Percentiles rank a stretch among this genome's conserved stretches.
Conservation (phyloP, 2,329 filamentous ascomycete genomes). For the Botrytis porri region DNA sequence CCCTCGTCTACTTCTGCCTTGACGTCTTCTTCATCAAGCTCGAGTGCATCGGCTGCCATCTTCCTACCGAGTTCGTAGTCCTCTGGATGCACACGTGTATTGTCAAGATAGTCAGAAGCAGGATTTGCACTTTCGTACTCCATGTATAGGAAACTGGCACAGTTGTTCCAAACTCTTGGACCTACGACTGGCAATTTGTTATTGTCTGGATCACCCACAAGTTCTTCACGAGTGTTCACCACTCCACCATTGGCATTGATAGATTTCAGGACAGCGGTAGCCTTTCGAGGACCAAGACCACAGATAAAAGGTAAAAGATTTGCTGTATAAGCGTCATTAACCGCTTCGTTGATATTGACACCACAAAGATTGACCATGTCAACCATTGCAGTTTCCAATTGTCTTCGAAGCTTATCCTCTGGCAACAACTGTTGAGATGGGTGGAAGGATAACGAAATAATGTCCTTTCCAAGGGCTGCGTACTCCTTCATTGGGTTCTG, state of each 20-base stretch:
- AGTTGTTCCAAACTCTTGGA: slow-evolving; percentile 92
- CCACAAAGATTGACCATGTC: slow-evolving; percentile 98
- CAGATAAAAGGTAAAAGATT: slow-evolving; percentile 88
- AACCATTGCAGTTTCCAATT: slow-evolving; percentile 93
- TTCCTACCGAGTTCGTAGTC: slow-evolving; percentile 98
- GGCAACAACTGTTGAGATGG: slow-evolving; percentile 85
- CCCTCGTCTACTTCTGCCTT: slow-evolving; percentile 91
- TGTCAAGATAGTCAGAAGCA: slow-evolving; percentile 88
- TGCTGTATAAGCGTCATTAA: slow-evolving; percentile 75
- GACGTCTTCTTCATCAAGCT: slow-evolving; percentile 96
- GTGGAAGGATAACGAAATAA: slow-evolving; percentile 83
- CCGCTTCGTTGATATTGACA: slow-evolving; percentile 90
- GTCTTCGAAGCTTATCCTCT: slow-evolving; percentile 79
- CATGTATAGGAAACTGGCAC: slow-evolving; percentile 90
- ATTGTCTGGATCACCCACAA: slow-evolving; percentile 83
- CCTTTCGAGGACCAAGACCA: slow-evolving; percentile 89
- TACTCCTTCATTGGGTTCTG: slow-evolving; percentile 98
- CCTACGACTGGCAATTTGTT: slow-evolving; percentile 78
- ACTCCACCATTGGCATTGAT: slow-evolving; percentile 89
- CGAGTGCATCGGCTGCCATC: slow-evolving; percentile 95
- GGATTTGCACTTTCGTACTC: slow-evolving; percentile 80
- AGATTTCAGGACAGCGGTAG: slow-evolving; percentile 78
- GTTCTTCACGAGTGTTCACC: slow-evolving; percentile 78
- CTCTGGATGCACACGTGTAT: slow-evolving; percentile 95
- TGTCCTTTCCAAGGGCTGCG: slow-evolving; percentile 83